phyloP scores from a whole-genome alignment of 192 early-diverging fungal genomes.

The Dimargaris cristalligena region DNA sequence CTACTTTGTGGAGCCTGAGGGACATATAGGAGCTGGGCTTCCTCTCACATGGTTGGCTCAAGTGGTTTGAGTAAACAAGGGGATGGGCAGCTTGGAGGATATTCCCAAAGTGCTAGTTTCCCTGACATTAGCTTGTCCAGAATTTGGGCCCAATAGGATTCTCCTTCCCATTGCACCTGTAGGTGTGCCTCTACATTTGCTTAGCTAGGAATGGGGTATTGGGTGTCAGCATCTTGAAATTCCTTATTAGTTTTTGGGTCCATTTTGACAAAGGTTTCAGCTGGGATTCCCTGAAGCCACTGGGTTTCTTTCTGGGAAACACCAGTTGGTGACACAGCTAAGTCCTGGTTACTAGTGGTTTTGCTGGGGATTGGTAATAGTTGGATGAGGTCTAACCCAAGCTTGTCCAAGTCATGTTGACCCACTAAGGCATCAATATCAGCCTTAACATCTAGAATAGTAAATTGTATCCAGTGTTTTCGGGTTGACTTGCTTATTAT shows the following conservation, averaged over 20 bases:
- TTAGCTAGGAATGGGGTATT: background rate
- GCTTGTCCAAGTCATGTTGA: background rate
- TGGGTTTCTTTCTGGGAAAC: background rate
- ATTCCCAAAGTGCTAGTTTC: background rate
- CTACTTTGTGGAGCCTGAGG: slow-evolving; percentile 1
- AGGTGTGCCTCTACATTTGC: background rate
- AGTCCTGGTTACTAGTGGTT: background rate
- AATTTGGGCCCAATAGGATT: background rate
- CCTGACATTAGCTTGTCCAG: background rate
- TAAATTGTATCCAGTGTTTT: background rate
- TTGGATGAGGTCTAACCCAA: background rate
- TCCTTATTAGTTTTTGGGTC: background rate
- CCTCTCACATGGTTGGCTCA: background rate
- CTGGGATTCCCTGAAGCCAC: background rate
- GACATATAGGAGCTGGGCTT: slow-evolving; percentile 1
- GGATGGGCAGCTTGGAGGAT: slow-evolving; percentile 2
- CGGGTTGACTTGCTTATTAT: background rate
- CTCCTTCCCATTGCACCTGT: no score
- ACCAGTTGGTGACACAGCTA: background rate
- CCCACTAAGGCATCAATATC: background rate
- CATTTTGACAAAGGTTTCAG: background rate
- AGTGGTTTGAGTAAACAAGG: background rate
- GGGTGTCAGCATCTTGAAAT: background rate
- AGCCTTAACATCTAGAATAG: background rate
- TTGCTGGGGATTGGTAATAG: no score